A percentile compares a stretch with the other conserved stretches of the same genome.
Conservation (phyloP, 805 yeast species). For the Suhomyces canberraensis region DNA sequence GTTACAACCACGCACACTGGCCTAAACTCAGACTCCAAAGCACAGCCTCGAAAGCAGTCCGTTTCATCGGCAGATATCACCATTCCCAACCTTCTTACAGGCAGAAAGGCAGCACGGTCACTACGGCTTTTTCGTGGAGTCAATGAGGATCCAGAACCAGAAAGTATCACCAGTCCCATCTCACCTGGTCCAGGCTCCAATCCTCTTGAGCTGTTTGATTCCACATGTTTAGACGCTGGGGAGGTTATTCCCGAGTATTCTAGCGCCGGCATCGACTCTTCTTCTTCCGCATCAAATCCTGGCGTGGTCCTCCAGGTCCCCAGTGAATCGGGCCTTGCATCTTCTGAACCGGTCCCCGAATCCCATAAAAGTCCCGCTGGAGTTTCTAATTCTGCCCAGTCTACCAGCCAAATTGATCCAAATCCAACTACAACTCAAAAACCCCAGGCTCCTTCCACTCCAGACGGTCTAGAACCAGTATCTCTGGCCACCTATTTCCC, state of each 20-base stretch:
- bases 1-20: no score
- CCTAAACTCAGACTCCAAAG: no score
- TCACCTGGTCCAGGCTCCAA: background rate
- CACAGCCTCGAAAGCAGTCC: slow-evolving; percentile 5
- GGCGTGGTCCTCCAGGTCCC: no score
- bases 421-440: slow-evolving; percentile 26
- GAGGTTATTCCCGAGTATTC: no score
- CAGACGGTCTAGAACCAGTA: slow-evolving; percentile 21
- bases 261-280: no score
- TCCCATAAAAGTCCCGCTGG: background rate
- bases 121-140: slow-evolving; percentile 48
- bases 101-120: slow-evolving; percentile 58
- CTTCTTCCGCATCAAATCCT: no score
- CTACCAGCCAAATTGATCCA: background rate
- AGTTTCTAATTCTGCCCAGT: background rate
- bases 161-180: background rate
- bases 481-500: background rate
- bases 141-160: slow-evolving; percentile 9
- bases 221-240: no score
- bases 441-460: slow-evolving; percentile 67
- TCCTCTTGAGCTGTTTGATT: no score
- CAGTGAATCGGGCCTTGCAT: no score
- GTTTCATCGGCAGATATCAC: slow-evolving; percentile 2
- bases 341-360: background rate
- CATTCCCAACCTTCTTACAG: slow-evolving; percentile 31